phyloP scores from a whole-genome alignment of 208 protist genomes.

The Trypanosoma mega region DNA sequence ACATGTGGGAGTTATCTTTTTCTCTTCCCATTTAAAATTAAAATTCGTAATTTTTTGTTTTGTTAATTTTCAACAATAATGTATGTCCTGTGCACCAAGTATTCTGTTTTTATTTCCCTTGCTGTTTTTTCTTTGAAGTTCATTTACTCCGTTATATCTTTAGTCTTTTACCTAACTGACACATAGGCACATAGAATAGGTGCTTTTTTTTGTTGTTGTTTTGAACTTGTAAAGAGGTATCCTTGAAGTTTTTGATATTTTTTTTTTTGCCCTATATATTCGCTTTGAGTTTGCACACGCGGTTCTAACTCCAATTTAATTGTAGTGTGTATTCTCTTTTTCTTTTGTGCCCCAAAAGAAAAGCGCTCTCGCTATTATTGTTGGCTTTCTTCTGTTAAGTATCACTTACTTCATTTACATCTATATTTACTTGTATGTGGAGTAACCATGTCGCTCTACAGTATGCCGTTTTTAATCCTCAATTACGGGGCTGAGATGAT shows the following conservation, averaged over 20 bases:
- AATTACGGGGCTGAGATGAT: constrained; percentile 94
- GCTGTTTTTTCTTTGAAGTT: constrained; percentile 5
- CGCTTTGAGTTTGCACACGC: neutral
- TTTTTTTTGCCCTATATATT: neutral
- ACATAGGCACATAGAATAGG: neutral
- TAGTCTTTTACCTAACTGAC: constrained; percentile 14
- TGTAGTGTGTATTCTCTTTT: too few relatives aligned
- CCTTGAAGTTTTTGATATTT: too few relatives aligned
- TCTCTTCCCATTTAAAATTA: too few relatives aligned
- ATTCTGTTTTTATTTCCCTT: constrained; percentile 8
- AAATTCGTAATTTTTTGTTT: constrained; percentile 11
- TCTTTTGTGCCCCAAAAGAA: too few relatives aligned
- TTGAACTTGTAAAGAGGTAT: too few relatives aligned
- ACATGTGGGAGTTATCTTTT: too few relatives aligned
- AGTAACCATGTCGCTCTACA: constrained; percentile 72
- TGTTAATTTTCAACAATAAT: neutral
- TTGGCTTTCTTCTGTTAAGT: too few relatives aligned
- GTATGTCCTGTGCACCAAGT: neutral
- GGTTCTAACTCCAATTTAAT: too few relatives aligned
- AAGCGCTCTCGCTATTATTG: too few relatives aligned
- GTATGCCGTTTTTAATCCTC: constrained; percentile 87
- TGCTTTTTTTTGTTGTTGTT: neutral
- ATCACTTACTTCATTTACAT: too few relatives aligned
- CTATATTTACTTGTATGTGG: too few relatives aligned
- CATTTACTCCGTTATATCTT: constrained; percentile 14